Base-by-base conservation (phyloP, 2,329 filamentous ascomycete species). In the Claviceps cyperi region DNA sequence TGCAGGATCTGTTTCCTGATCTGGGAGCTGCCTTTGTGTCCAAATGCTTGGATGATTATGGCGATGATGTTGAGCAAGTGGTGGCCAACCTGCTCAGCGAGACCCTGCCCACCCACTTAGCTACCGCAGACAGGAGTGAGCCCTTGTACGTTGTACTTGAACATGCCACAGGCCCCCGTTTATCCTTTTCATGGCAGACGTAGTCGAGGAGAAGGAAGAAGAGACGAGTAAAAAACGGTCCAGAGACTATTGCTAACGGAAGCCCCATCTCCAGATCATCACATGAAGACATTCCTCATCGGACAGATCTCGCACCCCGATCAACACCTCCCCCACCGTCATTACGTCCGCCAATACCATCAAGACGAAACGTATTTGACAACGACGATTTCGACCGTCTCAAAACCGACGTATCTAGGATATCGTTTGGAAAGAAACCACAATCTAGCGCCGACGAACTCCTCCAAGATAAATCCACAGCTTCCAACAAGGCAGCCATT, bases 1-100 rank as follows among this genome's bases (percentile, higher is more conserved):
- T 98, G n/a, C 89, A 95, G 61, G 91, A 98, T 61, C 72, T 97
- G 0, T 96, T 97, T 60, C 88, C 91, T 0, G 80, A 94, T 54
- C 71, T 97, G 9, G 89, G 90, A 5, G 83, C 86, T 4, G 86
- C 77, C 0, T 97, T 95, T 61, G 72, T 97, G 15, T 75, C 86
- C 17, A 84, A 78, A 58, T 74, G 94, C 9, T 73, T 96, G 22
- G 84, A 91, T 58, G 81, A 86, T 61, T 96, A 92, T 62, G 68
- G 71, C 43, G 81, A 92, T 56, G 74, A 90, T 58, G 76, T 83
- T 0, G 89, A 96, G 65, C 76, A 83, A 62, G 83, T 92, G 37
- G 83, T 92, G 53, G 79, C 85, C 5, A 85, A 91, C 62, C 72
- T 96, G 4, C 77, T 97, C 0, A 85, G 94, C 56, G 82, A 83